Percentiles rank a stretch among this genome's conserved stretches.
Evolutionary conservation across 305 asterid genomes (phyloP).

Genomic region (Fraxinus latifolia): DNA sequence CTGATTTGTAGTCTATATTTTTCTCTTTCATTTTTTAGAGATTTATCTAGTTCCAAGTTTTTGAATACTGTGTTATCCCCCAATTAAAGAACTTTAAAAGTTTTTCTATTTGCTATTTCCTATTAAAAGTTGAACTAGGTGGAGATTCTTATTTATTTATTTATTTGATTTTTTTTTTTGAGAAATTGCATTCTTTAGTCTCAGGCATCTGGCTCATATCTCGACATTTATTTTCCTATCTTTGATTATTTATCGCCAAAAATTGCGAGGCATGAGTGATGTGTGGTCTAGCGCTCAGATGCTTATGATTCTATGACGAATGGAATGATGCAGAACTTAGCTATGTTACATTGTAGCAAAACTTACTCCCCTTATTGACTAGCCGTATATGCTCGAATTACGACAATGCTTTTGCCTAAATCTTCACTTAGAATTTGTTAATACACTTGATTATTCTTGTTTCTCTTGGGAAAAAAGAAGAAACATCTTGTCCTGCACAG

Average conservation of each 20-base stretch:
- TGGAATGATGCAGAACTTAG: not conserved
- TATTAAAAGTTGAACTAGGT: not conserved
- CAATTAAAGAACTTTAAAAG: not conserved
- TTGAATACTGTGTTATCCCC: not conserved
- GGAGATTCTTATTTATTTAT: not conserved
- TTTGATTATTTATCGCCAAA: not conserved
- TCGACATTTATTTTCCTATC: not conserved
- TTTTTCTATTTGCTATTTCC: not conserved
- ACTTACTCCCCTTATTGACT: not conserved
- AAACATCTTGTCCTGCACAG: not conserved
- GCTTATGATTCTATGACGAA: not conserved
- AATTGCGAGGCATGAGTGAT: not conserved
- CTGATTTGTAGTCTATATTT: not conserved
- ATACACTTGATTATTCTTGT: not conserved
- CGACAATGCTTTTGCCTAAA: not conserved
- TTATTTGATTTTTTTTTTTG: not conserved
- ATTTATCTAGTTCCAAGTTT: not conserved
- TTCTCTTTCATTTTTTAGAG: not conserved
- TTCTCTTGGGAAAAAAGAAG: not conserved
- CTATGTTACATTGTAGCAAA: not conserved
- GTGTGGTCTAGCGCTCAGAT: not conserved
- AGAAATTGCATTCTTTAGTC: not conserved
- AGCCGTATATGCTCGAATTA: not conserved
- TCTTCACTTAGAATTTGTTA: not conserved
- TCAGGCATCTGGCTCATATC: not conserved